A percentile compares a stretch with the other conserved stretches of the same genome.
phyloP scores from a whole-genome alignment of 2,329 filamentous ascomycete species.

The Fusarium nygamai region DNA sequence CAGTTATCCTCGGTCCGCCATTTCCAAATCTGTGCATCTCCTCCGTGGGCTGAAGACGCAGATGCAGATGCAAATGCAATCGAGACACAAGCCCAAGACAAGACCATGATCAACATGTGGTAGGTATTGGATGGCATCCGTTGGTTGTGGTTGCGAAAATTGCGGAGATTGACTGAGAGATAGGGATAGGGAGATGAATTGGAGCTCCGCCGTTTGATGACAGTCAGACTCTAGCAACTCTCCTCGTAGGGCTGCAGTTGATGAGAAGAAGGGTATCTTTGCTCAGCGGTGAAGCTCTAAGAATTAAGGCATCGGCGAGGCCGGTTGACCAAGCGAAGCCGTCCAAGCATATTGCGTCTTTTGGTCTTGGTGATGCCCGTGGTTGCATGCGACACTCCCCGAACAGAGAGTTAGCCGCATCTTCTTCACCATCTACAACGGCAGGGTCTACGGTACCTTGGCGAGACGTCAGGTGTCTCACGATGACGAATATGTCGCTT shows the following conservation, averaged over 20 bases:
- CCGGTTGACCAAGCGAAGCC: constrained; percentile 25
- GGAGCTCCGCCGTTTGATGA: constrained; percentile 11
- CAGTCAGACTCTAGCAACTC: background rate
- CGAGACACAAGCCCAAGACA: background rate
- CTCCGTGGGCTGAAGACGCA: constrained; percentile 30
- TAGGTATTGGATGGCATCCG: background rate
- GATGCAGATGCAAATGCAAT: constrained; percentile 9
- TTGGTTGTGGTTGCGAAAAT: constrained; percentile 8
- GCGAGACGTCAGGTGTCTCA: background rate
- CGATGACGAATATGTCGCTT: background rate
- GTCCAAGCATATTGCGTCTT: constrained; percentile 20
- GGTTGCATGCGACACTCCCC: constrained; percentile 19
- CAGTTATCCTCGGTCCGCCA: constrained; percentile 25
- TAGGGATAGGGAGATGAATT: background rate
- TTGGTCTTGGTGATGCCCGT: constrained; percentile 21
- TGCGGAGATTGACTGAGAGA: constrained; percentile 1
- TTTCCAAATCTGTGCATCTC: constrained; percentile 31
- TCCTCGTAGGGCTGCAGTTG: constrained; percentile 40
- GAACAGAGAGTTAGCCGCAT: constrained; percentile 12
- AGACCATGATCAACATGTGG: background rate
- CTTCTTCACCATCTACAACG: background rate
- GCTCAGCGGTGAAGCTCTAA: constrained; percentile 42
- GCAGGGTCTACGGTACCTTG: background rate
- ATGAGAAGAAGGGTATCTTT: constrained; percentile 12
- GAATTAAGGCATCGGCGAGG: constrained; percentile 35